Evolutionary conservation across 192 early-diverging fungal species (phyloP).

Genomic region (Entomortierella chlamydospora): DNA sequence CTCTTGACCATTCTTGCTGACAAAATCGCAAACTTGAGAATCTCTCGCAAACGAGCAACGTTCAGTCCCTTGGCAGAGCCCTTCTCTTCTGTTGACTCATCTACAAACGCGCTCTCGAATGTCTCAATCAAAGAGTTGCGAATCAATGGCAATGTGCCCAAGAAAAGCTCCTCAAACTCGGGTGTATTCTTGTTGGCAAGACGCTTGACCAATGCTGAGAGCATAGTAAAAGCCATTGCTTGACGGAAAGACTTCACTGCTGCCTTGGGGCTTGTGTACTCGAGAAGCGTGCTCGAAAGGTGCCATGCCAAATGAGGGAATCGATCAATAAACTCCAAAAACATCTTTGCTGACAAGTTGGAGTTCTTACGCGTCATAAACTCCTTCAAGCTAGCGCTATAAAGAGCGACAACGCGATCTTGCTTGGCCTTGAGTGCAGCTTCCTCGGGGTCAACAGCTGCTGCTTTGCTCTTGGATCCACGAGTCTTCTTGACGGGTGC

Average conservation of each 20-base stretch:
- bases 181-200: conserved; percentile 51
- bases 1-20: conserved; percentile 54
- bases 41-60: conserved; percentile 47
- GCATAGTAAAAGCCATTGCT: conserved; percentile 67
- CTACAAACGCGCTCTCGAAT: conserved; percentile 40
- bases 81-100: conserved; percentile 18
- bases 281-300: conserved; percentile 66
- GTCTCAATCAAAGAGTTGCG: conserved; percentile 55
- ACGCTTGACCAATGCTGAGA: conserved; percentile 56
- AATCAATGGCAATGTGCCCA: conserved; percentile 49
- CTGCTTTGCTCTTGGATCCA: conserved; percentile 6
- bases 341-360: conserved; percentile 76
- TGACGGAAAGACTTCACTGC: conserved; percentile 75
- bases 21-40: conserved; percentile 57
- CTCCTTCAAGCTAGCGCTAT: conserved; percentile 69
- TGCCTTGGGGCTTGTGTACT: conserved; percentile 61
- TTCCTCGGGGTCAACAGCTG: conserved; percentile 18
- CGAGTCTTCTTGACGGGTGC: conserved; percentile 41
- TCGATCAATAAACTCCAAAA: conserved; percentile 71
- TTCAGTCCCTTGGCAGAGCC: conserved; percentile 43
- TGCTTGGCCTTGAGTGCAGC: conserved; percentile 41
- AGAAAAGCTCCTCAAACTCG: conserved; percentile 51
- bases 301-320: conserved; percentile 71
- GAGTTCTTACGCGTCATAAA: conserved; percentile 82
- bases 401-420: conserved; percentile 61